phyloP scores from a whole-genome alignment of 2,329 filamentous ascomycete genomes.

The Penicillium sp. region DNA sequence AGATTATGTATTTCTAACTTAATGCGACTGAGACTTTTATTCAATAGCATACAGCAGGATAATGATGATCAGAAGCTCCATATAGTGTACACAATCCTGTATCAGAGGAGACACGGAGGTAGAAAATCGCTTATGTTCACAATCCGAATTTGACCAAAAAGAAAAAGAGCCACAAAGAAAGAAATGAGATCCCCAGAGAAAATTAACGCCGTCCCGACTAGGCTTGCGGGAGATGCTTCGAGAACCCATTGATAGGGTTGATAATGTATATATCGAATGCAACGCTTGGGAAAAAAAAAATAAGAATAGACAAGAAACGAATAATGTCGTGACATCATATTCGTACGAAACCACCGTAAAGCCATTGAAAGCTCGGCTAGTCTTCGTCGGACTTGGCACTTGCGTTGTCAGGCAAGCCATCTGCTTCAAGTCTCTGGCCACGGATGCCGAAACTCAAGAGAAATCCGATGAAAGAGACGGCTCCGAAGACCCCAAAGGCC shows the following conservation, averaged over 20 bases:
- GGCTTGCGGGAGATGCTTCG: constrained; percentile 34
- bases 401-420: constrained; percentile 51
- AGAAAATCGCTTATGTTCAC: no score
- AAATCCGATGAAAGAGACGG: constrained; percentile 78
- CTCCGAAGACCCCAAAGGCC: constrained; percentile 84
- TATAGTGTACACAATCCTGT: neutral
- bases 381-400: constrained; percentile 50
- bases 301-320: neutral
- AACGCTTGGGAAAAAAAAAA: constrained; percentile 10
- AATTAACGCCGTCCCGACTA: constrained; percentile 36
- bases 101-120: neutral
- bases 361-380: constrained; percentile 23
- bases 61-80: neutral
- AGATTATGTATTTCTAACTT: neutral
- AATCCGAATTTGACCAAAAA: no score
- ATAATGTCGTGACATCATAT: neutral
- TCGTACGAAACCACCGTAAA: neutral
- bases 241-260: neutral
- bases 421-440: constrained; percentile 59
- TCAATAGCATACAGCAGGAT: neutral
- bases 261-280: constrained; percentile 16
- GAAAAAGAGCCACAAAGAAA: neutral
- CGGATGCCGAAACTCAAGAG: constrained; percentile 75
- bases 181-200: neutral
- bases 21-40: neutral